Percentiles rank a stretch among this genome's conserved stretches.
Evolutionary conservation across 495 filamentous ascomycete species (phyloP).

Genomic region (Tuber brumale): DNA sequence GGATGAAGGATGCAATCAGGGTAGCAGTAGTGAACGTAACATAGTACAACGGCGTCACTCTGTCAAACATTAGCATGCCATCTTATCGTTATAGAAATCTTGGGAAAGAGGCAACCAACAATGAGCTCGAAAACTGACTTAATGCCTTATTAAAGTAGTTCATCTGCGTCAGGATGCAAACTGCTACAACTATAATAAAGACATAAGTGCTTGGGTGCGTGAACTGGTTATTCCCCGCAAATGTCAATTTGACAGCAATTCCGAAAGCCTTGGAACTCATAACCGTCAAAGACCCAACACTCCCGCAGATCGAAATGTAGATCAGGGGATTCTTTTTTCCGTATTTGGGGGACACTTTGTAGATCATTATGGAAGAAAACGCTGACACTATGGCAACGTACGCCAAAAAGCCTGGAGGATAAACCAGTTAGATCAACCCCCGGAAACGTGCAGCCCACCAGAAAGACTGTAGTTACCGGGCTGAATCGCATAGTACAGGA

Average conservation of each 20-base stretch:
- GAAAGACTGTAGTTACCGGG: conserved; percentile 55
- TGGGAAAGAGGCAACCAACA: conserved; percentile 54
- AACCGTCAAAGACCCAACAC: conserved; percentile 91
- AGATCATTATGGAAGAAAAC: conserved; percentile 91
- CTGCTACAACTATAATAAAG: conserved; percentile 81
- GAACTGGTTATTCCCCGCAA: conserved; percentile 89
- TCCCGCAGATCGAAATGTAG: conserved; percentile 94
- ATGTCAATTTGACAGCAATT: conserved; percentile 88
- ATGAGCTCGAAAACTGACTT: conserved; percentile 91
- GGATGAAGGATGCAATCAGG: conserved; percentile 89
- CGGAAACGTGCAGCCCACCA: background rate
- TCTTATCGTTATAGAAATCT: background rate
- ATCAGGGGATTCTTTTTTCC: conserved; percentile 93
- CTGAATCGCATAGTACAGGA: conserved; percentile 78
- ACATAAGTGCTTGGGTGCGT: conserved; percentile 90
- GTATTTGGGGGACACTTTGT: conserved; percentile 77
- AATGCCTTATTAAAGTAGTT: conserved; percentile 99
- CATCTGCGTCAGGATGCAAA: conserved; percentile 97
- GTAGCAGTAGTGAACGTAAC: conserved; percentile 98
- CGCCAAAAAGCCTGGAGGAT: conserved; percentile 65
- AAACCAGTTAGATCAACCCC: conserved; percentile 40
- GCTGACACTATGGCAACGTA: conserved; percentile 70
- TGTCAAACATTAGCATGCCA: conserved; percentile 47
- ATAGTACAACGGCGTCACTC: conserved; percentile 97
- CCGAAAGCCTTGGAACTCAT: conserved; percentile 99